A percentile compares a stretch with the other conserved stretches of the same genome.
phyloP scores from a whole-genome alignment of 768 basidiomycete species.

The Hygrophorus pudorinus region DNA sequence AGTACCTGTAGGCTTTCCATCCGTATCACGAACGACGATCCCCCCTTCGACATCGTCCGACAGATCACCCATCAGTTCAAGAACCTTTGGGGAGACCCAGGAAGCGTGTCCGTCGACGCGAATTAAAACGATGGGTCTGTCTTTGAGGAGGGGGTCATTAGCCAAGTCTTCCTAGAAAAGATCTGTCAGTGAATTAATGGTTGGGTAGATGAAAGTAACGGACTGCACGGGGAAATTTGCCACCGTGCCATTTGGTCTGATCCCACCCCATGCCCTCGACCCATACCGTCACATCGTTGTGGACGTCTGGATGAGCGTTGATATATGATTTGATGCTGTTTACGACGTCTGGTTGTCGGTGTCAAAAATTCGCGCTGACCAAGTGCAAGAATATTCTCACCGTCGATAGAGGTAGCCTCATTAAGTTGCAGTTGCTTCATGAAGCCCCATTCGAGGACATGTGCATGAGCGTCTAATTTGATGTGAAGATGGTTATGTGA shows the following conservation, averaged over 20 bases:
- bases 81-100: slow-evolving; percentile 75
- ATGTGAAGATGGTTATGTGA: not conserved
- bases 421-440: slow-evolving; percentile 56
- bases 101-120: slow-evolving; percentile 79
- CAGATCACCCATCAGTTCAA: slow-evolving; percentile 52
- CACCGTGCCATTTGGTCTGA: slow-evolving; percentile 66
- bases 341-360: slow-evolving; percentile 47
- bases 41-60: slow-evolving; percentile 66
- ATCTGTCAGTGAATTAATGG: not conserved
- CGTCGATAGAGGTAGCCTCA: slow-evolving; percentile 47
- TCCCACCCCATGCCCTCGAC: slow-evolving; percentile 91
- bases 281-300: slow-evolving; percentile 49
- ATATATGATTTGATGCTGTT: slow-evolving; percentile 52
- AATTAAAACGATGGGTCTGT: slow-evolving; percentile 60
- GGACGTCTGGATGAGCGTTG: slow-evolving; percentile 42
- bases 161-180: slow-evolving; percentile 58
- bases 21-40: slow-evolving; percentile 50
- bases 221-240: slow-evolving; percentile 66
- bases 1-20: slow-evolving; percentile 61
- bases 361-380: not conserved
- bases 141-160: slow-evolving; percentile 52
- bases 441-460: slow-evolving; percentile 66
- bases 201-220: slow-evolving; percentile 10
- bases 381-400: slow-evolving; percentile 22
- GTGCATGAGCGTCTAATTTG: slow-evolving; percentile 65